Conservation (phyloP, 2,329 filamentous ascomycete species). For the Cladosporium phlei region DNA sequence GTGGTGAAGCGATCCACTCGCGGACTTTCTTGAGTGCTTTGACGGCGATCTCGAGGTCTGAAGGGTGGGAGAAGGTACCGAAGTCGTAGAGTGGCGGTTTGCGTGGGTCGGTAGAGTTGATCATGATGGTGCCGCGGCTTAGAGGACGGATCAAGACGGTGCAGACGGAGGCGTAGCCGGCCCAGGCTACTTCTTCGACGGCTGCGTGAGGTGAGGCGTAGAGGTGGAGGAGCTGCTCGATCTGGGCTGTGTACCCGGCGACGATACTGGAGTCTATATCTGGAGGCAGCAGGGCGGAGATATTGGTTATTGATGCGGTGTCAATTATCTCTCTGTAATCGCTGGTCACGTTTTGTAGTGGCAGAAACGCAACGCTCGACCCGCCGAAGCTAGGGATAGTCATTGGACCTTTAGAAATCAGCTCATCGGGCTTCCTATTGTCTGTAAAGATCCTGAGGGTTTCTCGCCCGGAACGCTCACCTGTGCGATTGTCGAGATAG, state of each 20-base stretch:
- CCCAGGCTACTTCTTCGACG: constrained; percentile 31
- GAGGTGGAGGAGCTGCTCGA: constrained; percentile 21
- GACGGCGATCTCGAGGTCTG: constrained; percentile 33
- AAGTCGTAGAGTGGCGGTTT: constrained; percentile 31
- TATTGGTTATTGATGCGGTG: constrained; percentile 14
- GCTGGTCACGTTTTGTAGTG: constrained; percentile 22
- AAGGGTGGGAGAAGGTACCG: constrained; percentile 33
- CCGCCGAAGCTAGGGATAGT: constrained; percentile 19
- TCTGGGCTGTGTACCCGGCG: constrained; percentile 28
- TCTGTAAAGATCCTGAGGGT: no score
- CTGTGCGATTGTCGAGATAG: constrained; percentile 23
- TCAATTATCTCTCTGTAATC: constrained; percentile 18
- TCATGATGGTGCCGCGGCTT: constrained; percentile 35
- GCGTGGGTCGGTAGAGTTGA: constrained; percentile 33
- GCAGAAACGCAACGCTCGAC: constrained; percentile 19
- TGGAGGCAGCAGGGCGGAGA: constrained; percentile 14
- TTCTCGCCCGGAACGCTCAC: not conserved
- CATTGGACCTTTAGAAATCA: constrained; percentile 26
- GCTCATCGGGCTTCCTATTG: no score
- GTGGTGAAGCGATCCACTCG: constrained; percentile 29
- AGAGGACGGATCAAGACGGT: constrained; percentile 34
- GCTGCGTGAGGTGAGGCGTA: constrained; percentile 25
- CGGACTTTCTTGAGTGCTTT: constrained; percentile 35
- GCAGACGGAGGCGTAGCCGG: constrained; percentile 23
- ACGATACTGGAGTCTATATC: constrained; percentile 21